Evolutionary conservation across 306 rosid genomes (phyloP).

Genomic region (Cucumis cinereus): DNA sequence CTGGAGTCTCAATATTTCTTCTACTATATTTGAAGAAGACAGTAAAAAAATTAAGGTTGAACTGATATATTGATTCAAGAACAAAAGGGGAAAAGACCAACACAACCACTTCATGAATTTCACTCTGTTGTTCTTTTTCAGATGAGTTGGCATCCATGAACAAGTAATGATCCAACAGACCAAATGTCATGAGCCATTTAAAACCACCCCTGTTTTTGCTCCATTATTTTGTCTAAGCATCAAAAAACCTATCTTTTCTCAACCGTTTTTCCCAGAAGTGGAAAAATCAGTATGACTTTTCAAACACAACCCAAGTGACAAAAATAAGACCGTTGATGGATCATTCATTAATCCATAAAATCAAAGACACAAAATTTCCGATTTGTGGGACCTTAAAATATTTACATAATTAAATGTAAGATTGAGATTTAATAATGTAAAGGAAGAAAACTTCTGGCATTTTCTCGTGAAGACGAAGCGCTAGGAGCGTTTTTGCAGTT

Average conservation of each 20-base stretch:
- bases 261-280: not conserved
- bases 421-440: not conserved
- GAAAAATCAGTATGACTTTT: not conserved
- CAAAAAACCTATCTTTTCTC: not conserved
- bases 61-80: not conserved
- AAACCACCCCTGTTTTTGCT: not conserved
- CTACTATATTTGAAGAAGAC: no score
- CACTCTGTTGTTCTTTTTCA: not conserved
- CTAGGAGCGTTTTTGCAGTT: conserved; percentile 43
- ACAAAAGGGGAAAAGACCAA: not conserved
- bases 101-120: not conserved
- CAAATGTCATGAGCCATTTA: not conserved
- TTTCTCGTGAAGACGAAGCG: conserved; percentile 75
- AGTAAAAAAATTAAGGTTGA: not conserved
- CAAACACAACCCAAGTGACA: not conserved
- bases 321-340: not conserved
- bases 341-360: not conserved
- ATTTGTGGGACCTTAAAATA: not conserved
- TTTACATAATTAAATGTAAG: not conserved
- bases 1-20: no score
- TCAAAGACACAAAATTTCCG: not conserved
- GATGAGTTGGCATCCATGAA: not conserved
- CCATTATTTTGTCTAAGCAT: not conserved
- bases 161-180: not conserved
- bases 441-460: conserved; percentile 9